phyloP scores from a whole-genome alignment of 768 basidiomycete species.

The Boletales sp. region DNA sequence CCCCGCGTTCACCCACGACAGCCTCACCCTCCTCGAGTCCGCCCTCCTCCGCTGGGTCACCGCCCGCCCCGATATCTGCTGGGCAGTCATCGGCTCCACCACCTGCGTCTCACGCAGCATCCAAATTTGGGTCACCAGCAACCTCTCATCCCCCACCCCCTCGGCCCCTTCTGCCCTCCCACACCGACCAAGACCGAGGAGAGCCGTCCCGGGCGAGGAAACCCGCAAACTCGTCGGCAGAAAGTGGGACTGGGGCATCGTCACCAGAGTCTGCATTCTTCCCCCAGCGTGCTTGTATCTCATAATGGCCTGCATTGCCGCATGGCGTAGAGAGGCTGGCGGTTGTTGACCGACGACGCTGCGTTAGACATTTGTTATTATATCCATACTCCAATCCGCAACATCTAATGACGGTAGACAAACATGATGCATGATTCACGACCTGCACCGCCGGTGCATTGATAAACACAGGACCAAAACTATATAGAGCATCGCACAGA shows the following conservation, averaged over 20 bases:
- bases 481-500: no score
- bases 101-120: slow-evolving; percentile 80
- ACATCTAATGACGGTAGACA: no score
- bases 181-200: slow-evolving; percentile 22
- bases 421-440: no score
- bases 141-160: slow-evolving; percentile 44
- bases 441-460: no score
- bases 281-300: slow-evolving; percentile 75
- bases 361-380: neutral
- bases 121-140: slow-evolving; percentile 95
- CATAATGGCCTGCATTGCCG: slow-evolving; percentile 70
- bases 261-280: slow-evolving; percentile 63
- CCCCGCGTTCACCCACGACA: neutral
- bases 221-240: slow-evolving; percentile 41
- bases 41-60: slow-evolving; percentile 40
- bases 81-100: slow-evolving; percentile 88
- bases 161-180: slow-evolving; percentile 8
- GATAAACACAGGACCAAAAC: no score
- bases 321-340: slow-evolving; percentile 38
- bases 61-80: slow-evolving; percentile 75
- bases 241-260: slow-evolving; percentile 79
- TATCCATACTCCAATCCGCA: no score
- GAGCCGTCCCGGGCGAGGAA: slow-evolving; percentile 13
- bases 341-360: slow-evolving; percentile 14
- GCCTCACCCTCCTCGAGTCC: slow-evolving; percentile 19